Conservation (phyloP, 345 rosid species). For the Rhizophora apiculata region DNA sequence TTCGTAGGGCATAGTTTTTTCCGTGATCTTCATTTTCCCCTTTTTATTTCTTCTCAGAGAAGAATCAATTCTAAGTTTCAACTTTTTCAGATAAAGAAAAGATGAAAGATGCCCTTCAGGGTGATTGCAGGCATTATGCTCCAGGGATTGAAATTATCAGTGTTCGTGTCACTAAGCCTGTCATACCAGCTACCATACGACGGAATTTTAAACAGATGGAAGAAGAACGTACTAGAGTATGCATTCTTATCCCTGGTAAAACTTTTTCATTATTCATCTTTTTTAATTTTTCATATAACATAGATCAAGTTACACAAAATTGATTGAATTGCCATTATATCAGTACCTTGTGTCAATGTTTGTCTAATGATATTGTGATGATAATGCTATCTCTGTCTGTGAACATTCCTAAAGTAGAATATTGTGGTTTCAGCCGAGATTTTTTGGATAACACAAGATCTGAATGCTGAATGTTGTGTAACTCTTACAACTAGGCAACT, state of each 20-base stretch:
- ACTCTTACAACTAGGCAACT: background rate
- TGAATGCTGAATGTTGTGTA: background rate
- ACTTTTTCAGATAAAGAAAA: slow-evolving; percentile 75
- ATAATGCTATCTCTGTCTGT: background rate
- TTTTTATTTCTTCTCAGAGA: background rate
- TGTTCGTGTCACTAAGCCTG: slow-evolving; percentile 90
- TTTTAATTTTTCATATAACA: background rate
- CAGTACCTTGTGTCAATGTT: background rate
- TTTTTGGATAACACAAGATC: background rate
- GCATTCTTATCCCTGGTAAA: background rate
- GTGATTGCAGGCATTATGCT: slow-evolving; percentile 81
- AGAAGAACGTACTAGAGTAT: slow-evolving; percentile 90
- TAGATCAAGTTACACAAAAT: background rate
- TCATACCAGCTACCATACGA: slow-evolving; percentile 72
- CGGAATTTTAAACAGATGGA: slow-evolving; percentile 89
- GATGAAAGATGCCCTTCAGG: slow-evolving; percentile 95
- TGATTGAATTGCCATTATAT: background rate
- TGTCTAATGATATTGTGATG: background rate
- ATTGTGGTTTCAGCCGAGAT: background rate
- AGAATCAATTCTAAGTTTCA: no score
- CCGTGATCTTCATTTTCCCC: background rate
- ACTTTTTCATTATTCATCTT: background rate
- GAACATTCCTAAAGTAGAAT: background rate
- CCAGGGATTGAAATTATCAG: slow-evolving; percentile 90
- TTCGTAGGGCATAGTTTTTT: background rate